Evolutionary conservation across 2,329 filamentous ascomycete genomes (phyloP).

Genomic region (Aspergillus fumigatus): DNA sequence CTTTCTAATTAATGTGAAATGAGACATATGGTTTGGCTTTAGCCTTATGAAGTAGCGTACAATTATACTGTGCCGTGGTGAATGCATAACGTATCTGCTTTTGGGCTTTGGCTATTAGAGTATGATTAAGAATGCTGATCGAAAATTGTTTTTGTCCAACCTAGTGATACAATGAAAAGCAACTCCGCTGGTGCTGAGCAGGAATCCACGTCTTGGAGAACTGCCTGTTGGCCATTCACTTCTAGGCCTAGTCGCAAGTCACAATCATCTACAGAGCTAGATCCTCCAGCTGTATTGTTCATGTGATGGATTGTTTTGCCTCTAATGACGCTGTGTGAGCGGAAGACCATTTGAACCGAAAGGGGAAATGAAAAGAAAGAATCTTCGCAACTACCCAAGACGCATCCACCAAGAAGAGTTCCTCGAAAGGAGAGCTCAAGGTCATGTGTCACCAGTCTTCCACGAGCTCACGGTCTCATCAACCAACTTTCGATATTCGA

Average conservation of each 20-base stretch:
- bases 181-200: neutral
- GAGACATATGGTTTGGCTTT: neutral
- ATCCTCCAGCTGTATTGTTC: neutral
- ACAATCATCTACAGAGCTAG: neutral
- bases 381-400: neutral
- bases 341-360: neutral
- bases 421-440: neutral
- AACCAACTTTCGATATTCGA: slow-evolving; percentile 72
- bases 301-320: neutral
- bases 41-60: slow-evolving; percentile 1
- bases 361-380: neutral
- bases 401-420: neutral
- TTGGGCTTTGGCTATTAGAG: neutral
- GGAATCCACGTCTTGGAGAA: neutral
- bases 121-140: neutral
- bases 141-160: neutral
- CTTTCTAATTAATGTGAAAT: slow-evolving; percentile 22
- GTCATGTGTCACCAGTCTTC: slow-evolving; percentile 19
- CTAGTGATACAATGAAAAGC: neutral
- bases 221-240: neutral
- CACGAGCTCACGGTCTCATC: slow-evolving; percentile 56
- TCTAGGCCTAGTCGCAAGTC: no score
- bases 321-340: neutral
- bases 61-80: neutral
- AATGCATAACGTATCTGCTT: neutral